Evolutionary conservation across 768 basidiomycete species (phyloP).

Genomic region (Termitomyces sp.): DNA sequence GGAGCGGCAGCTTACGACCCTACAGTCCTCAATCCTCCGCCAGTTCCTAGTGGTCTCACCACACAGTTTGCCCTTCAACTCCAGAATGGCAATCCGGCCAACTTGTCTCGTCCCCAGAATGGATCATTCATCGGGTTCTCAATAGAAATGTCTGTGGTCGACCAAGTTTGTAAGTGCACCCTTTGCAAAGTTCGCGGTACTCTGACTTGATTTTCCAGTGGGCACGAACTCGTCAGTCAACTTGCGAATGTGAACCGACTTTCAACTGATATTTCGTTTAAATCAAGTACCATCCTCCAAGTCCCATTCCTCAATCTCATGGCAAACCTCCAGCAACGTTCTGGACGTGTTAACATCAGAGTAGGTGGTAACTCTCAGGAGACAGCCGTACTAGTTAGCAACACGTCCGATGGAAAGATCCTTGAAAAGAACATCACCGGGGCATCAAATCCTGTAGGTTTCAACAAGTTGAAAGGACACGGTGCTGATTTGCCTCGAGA

Average conservation of each 20-base stretch:
- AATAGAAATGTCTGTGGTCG: constrained; percentile 58
- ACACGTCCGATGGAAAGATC: constrained; percentile 35
- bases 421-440: constrained; percentile 17
- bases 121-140: constrained; percentile 50
- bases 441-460: constrained; percentile 14
- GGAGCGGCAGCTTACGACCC: constrained; percentile 50
- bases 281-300: constrained; percentile 35
- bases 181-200: constrained; percentile 5
- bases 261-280: not conserved
- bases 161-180: constrained; percentile 37
- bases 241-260: not conserved
- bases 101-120: constrained; percentile 15
- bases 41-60: constrained; percentile 40
- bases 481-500: constrained; percentile 25
- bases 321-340: constrained; percentile 61
- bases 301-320: constrained; percentile 75
- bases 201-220: not conserved
- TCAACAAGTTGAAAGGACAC: not conserved
- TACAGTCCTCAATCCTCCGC: constrained; percentile 41
- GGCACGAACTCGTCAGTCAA: constrained; percentile 6
- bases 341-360: constrained; percentile 56
- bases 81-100: not conserved
- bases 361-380: constrained; percentile 86
- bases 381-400: constrained; percentile 43
- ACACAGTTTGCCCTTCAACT: constrained; percentile 43